Base-by-base conservation (phyloP, 2,329 filamentous ascomycete genomes). In the Rhynchosporium graminicola region DNA sequence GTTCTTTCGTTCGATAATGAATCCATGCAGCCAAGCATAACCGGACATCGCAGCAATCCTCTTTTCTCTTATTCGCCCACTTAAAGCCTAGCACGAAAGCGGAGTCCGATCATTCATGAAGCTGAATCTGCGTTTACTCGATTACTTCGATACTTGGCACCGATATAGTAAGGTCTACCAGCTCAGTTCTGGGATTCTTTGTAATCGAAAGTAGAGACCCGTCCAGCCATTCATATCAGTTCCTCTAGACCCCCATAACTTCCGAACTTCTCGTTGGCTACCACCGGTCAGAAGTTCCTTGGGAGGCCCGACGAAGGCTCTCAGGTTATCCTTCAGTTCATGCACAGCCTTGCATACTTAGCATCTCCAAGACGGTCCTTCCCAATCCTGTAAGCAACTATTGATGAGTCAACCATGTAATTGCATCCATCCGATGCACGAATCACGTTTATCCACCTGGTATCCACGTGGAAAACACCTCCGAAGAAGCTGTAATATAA, bases 1-100 rank as follows among this genome's bases (percentile, higher is more conserved):
- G 33, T 52, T 26, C 31, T n/a, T 20, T 38, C 48, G 13, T 38
- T 38, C 48, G 15, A 52, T 52, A 52, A 10, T 7, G 20, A 26
- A 36, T 26, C 31, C 15, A 52, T 52, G 48, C 48, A 52, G 48
- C 48, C 48, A 52, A 52, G 48, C 15, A 20, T 31, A 52, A 20
- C 15, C 43, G 15, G 43, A 43, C 43, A 20, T 45, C 43, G 43
- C 5, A n/a, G n/a, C 15, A 45, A n/a, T 20, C 26, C 43, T 45
- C 13, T 4, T 45, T n/a, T 4, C n/a, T 45, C 13, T 45, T 15
- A 7, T 45, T n/a, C 43, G 5, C 5, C 13, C n/a, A n/a, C 43
- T 7, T n/a, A 8, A 4, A 3, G 6, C 43, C 20, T 20, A 20
- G 20, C 15, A n/a, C 40, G 7, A 13, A 13, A 12, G 6, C 40